Percentiles rank a stretch among this genome's conserved stretches.
Conservation (phyloP, 352 stramenopile genomes). For the Pythium aristosporum region DNA sequence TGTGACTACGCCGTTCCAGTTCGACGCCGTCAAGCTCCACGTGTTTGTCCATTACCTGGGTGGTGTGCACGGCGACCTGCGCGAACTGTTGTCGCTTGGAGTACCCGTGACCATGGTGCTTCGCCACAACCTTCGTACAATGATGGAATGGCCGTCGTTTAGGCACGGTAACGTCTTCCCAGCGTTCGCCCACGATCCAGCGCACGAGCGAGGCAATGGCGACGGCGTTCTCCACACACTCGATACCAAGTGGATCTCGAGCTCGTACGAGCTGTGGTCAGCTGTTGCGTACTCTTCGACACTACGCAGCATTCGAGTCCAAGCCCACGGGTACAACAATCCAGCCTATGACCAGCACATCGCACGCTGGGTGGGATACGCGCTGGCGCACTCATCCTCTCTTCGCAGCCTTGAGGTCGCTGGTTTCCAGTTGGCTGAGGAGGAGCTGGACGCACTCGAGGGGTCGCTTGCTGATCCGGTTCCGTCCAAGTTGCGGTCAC, state of each 20-base stretch:
- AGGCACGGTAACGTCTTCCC: not conserved
- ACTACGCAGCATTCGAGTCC: not conserved
- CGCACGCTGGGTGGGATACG: not conserved
- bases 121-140: not conserved
- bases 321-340: not conserved
- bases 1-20: not conserved
- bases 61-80: not conserved
- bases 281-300: not conserved
- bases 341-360: not conserved
- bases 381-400: not conserved
- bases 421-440: not conserved
- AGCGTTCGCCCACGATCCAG: not conserved
- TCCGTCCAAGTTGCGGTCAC: not conserved
- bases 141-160: not conserved
- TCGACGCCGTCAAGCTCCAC: not conserved
- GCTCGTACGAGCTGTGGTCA: slow-evolving; percentile 1
- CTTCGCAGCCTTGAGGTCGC: not conserved
- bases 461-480: not conserved
- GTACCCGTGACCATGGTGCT: slow-evolving; percentile 5
- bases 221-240: not conserved
- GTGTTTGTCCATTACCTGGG: not conserved
- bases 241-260: not conserved
- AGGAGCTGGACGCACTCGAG: not conserved
- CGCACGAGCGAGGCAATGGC: not conserved
- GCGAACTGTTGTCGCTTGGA: not conserved